Conservation (phyloP, 1,139 yeast species). For the Arxiozyma heterogenica region DNA sequence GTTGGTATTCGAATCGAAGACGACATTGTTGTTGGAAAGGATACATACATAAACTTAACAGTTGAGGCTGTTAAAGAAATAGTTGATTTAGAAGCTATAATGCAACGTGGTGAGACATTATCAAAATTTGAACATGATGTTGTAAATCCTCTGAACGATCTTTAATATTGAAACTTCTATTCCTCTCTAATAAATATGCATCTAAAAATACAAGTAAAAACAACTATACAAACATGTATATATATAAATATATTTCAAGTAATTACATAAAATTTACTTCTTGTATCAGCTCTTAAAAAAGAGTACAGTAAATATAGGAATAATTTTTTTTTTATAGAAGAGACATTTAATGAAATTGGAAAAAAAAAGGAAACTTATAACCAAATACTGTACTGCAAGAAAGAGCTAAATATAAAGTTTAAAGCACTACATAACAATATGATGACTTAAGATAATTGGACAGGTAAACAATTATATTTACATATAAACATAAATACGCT, state of each 20-base stretch:
- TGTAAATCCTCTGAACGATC: constrained; percentile 31
- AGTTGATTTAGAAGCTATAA: constrained; percentile 61
- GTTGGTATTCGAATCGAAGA: constrained; percentile 95
- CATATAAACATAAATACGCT: neutral
- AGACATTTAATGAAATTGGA: neutral
- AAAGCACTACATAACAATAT: no score
- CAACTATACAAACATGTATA: constrained; percentile 1
- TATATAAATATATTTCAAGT: neutral
- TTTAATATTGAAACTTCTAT: neutral
- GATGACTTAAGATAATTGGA: neutral
- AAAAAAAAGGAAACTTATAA: no score
- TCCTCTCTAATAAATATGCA: constrained; percentile 9
- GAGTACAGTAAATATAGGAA: neutral
- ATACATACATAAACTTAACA: constrained; percentile 54
- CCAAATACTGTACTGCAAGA: neutral
- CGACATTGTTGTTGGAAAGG: constrained; percentile 68
- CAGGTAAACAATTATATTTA: no score
- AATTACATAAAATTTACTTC: neutral
- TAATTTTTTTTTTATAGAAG: no score
- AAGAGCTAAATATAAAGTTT: no score
- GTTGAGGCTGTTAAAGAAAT: constrained; percentile 81
- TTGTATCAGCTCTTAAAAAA: neutral
- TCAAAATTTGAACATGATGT: constrained; percentile 46
- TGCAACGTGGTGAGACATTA: constrained; percentile 43
- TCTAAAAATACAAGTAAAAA: neutral